Percentiles rank a stretch among this genome's conserved stretches.
Conservation (phyloP, 2,329 filamentous ascomycete genomes). For the Venturia carpophila region DNA sequence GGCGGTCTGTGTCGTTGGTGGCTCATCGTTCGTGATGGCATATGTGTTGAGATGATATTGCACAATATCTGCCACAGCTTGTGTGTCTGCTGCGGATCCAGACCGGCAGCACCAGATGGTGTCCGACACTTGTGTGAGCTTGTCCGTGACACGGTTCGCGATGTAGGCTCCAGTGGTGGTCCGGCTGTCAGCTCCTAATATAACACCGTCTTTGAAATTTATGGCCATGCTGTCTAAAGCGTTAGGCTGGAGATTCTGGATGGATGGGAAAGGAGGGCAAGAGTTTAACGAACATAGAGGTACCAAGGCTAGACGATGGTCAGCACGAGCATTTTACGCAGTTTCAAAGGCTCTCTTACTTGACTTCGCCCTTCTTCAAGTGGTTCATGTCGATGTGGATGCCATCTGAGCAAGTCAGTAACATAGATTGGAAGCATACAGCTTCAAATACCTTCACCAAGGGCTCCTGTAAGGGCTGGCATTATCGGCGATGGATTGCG, state of each 20-base stretch:
- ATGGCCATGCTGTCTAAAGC: constrained; percentile 73
- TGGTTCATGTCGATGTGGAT: constrained; percentile 99
- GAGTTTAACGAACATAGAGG: constrained; percentile 69
- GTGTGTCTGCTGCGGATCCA: constrained; percentile 93
- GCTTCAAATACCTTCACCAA: constrained; percentile 2
- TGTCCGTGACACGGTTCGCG: constrained; percentile 97
- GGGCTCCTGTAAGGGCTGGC: constrained; percentile 6
- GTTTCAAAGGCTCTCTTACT: constrained; percentile 54
- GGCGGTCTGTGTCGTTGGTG: constrained; percentile 88
- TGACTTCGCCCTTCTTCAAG: constrained; percentile 97
- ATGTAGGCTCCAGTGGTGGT: constrained; percentile 98
- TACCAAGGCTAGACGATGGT: constrained; percentile 64
- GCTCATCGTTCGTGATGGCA: constrained; percentile 78
- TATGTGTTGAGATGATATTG: constrained; percentile 94
- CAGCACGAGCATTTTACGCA: neutral
- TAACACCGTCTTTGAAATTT: constrained; percentile 97
- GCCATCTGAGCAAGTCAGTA: constrained; percentile 61
- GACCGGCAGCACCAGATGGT: constrained; percentile 99
- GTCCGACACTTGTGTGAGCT: constrained; percentile 95
- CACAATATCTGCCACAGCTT: constrained; percentile 96
- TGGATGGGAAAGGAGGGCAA: constrained; percentile 21
- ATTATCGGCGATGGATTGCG: neutral
- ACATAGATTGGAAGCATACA: neutral
- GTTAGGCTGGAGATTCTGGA: constrained; percentile 22
- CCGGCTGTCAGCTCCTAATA: constrained; percentile 93